Evolutionary conservation across 2,329 filamentous ascomycete genomes (phyloP).

Genomic region (Alternaria incomplexa): DNA sequence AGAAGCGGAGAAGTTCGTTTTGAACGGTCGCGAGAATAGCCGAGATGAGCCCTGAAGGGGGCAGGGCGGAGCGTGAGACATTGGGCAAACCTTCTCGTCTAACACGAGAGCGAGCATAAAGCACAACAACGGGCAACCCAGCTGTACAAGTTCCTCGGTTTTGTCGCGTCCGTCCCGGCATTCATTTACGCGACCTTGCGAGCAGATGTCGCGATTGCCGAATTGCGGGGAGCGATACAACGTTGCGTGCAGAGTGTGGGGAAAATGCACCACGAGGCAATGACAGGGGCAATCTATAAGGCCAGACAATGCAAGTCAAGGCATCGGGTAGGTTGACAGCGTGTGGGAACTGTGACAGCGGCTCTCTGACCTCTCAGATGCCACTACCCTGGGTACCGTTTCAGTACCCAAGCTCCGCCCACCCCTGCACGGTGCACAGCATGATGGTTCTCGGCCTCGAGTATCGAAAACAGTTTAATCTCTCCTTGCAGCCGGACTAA

Average conservation of each 20-base stretch:
- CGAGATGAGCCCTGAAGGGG: slow-evolving; percentile 28
- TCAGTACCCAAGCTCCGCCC: slow-evolving; percentile 38
- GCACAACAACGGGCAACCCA: slow-evolving; percentile 14
- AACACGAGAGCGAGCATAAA: slow-evolving; percentile 17
- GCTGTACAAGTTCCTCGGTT: slow-evolving; percentile 2
- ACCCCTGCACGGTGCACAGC: slow-evolving; percentile 43
- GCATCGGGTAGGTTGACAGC: slow-evolving; percentile 30
- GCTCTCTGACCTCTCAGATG: slow-evolving; percentile 27
- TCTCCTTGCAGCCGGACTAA: slow-evolving; percentile 44
- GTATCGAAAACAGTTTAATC: slow-evolving; percentile 43
- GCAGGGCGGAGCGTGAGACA: slow-evolving; percentile 17
- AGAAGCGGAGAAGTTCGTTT: slow-evolving; percentile 24
- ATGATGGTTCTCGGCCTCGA: slow-evolving; percentile 42
- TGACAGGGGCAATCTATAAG: slow-evolving; percentile 13
- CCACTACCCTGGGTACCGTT: slow-evolving; percentile 30
- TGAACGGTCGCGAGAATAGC: slow-evolving; percentile 30
- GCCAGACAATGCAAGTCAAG: slow-evolving; percentile 10
- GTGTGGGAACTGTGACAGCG: slow-evolving; percentile 25
- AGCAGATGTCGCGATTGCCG: slow-evolving; percentile 24
- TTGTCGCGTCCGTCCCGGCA: slow-evolving; percentile 4
- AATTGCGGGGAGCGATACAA: slow-evolving; percentile 36
- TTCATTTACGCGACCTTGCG: neutral
- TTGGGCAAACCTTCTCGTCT: slow-evolving; percentile 14
- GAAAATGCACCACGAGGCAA: slow-evolving; percentile 26
- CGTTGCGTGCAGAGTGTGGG: slow-evolving; percentile 35